Base-by-base conservation (phyloP, 2,329 filamentous ascomycete genomes). In the Chalaropsis thielavioides region DNA sequence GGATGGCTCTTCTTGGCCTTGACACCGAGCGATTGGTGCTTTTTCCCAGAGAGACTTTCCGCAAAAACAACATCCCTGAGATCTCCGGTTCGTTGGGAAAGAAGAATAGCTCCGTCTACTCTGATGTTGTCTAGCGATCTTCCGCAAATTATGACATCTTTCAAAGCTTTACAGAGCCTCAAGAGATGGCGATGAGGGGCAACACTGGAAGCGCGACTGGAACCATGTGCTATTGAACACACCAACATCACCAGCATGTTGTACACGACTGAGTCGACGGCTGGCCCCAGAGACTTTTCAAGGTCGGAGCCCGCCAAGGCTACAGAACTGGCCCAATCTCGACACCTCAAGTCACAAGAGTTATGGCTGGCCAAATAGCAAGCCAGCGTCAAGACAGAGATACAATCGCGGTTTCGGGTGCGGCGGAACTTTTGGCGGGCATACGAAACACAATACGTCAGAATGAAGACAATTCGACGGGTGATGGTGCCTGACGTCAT, bases 51-150 rank as follows among this genome's bases (percentile, higher is more conserved):
- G 1, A 81, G 72, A 38, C 72, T 75, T 68, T 83, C 81, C 2
- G 80, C 81, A 69, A 80, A 82, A 10, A 77, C 78, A 49, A 83
- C 75, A 68, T 83, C 81, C 31, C 78, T 74, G 6, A 83, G 72
- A 68, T 81, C 78, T 64, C 78, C 78, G 15, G 80, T 83, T 63
- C 77, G 75, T 66, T 81, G 78, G 0, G 81, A 80, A 35, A 83
- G 71, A 38, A 77, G 70, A 68, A 83, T 81, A 0, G 81, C 80
- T 1, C 76, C 76, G 38, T 81, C 79, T 2, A 73, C 72, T 38
- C 74, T 74, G 41, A 83, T 71, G 22, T 73, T 74, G 38, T 71
- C 68, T 5, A 77, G 68, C 27, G 76, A 71, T 64, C 71, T 72
- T 10, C 68, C 68, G 2, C 72, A 70, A 4, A 78, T 68, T 1